Percentiles rank a stretch among this genome's conserved stretches.
phyloP scores from a whole-genome alignment of 2,329 filamentous ascomycete species.

The Aspergillus niger region DNA sequence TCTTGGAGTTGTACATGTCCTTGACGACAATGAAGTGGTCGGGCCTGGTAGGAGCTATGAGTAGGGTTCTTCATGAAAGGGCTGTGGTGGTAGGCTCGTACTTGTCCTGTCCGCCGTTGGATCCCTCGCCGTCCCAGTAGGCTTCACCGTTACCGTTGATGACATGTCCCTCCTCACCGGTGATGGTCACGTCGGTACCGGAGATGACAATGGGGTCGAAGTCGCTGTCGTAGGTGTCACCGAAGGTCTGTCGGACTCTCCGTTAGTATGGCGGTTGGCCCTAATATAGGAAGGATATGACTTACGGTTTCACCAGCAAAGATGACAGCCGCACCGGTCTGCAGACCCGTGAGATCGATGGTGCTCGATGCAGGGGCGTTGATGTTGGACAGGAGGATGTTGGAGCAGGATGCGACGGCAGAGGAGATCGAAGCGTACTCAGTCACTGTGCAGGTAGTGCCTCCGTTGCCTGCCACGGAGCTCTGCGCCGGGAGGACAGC shows the following conservation, averaged over 20 bases:
- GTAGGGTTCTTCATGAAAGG: neutral
- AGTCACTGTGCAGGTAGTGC: slow-evolving; percentile 28
- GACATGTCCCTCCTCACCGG: slow-evolving; percentile 36
- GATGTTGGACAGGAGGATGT: slow-evolving; percentile 46
- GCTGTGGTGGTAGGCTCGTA: neutral
- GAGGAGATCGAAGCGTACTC: slow-evolving; percentile 36
- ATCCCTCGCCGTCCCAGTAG: slow-evolving; percentile 51
- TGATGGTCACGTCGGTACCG: slow-evolving; percentile 46
- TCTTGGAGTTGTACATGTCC: slow-evolving; percentile 42
- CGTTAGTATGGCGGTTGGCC: neutral
- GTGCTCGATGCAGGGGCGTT: slow-evolving; percentile 41
- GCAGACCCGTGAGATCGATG: slow-evolving; percentile 45
- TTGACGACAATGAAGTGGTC: slow-evolving; percentile 46
- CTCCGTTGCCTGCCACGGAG: slow-evolving; percentile 14
- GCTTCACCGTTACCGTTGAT: slow-evolving; percentile 44
- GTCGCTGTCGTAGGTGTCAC: slow-evolving; percentile 40
- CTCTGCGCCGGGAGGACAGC: neutral
- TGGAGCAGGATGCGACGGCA: slow-evolving; percentile 44
- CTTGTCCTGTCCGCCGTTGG: slow-evolving; percentile 46
- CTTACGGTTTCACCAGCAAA: slow-evolving; percentile 42
- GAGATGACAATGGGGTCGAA: slow-evolving; percentile 42
- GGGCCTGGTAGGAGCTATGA: slow-evolving; percentile 24
- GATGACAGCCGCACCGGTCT: slow-evolving; percentile 45
- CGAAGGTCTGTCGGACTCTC: slow-evolving; percentile 31
- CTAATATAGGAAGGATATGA: neutral